Base-by-base conservation (phyloP, 2,329 filamentous ascomycete genomes). In the Penicillium sumatraense region DNA sequence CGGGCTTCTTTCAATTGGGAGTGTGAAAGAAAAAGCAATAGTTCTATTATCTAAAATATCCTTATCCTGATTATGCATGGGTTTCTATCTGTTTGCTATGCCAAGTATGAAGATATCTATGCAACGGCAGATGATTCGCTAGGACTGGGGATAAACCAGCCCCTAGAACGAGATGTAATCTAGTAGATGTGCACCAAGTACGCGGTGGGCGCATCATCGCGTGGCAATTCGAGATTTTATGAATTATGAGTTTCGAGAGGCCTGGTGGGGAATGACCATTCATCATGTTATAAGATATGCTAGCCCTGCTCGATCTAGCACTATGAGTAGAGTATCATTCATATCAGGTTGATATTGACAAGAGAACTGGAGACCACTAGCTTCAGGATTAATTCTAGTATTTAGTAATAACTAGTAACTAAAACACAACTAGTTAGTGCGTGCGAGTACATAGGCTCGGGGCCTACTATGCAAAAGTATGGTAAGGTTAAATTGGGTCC, bases 1-100 rank as follows among this genome's bases (percentile, higher is more conserved):
- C 63, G 60, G 62, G 62, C 50, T 67, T 61, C 57, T 66, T 63
- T 54, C 46, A 44, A 56, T 61, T 59, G 50, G 55, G 51, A 54
- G 45, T 60, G 54, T 57, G 45, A 56, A 56, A 61, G 42, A 54
- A 62, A 53, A 64, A 59, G 60, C 63, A 63, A 58, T 52, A 49
- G 23, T 53, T 40, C 47, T 36, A 40, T 18, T 35, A 54, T 47
- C 33, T 53, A 46, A 46, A 46, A 31, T 44, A 44, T 44, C 24
- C 40, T 8, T 10, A 27, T 44, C 27, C 2, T 29, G 23, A 14
- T 7, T 20, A 23, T 44, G 14, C 13, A 27, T 10, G 23, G 18
- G n/a, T 18, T 10, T 16, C 13, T 6, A 16, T 27, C 9, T 11
- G 6, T 13, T 44, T 44, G 14, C 40, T 11, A 5, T n/a, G 11